These are phyloP conservation scores for Gamsiella multidivaricata DNA, from an alignment of 192 early-diverging fungal species.

Conservation along the genomic window DNA sequence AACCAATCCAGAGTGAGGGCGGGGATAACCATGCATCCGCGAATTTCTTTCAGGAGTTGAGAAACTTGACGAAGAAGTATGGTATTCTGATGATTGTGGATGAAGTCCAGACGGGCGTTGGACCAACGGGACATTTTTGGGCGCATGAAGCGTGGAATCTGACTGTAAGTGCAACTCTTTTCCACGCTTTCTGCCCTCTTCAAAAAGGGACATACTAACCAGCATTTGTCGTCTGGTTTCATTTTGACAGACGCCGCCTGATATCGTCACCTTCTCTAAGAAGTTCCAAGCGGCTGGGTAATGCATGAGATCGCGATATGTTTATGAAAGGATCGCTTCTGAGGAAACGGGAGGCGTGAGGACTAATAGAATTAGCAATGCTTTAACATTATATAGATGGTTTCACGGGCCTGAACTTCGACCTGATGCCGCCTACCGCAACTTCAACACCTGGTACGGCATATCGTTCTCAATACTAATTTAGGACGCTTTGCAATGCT, in stretches of 20 bases:
- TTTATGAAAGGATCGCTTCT: no score
- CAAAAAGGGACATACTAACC: background rate
- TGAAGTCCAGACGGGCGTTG: conserved; percentile 83
- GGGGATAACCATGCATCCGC: conserved; percentile 79
- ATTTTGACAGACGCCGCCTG: conserved; percentile 62
- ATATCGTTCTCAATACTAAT: background rate
- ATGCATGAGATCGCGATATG: background rate
- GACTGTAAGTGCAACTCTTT: conserved; percentile 23
- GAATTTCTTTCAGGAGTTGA: conserved; percentile 71
- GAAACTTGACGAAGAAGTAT: conserved; percentile 64
- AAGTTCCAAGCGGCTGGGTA: conserved; percentile 81
- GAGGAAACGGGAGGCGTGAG: no score
- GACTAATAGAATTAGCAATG: no score
- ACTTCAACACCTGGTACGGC: conserved; percentile 75
- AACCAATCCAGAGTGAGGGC: conserved; percentile 81
- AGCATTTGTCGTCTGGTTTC: background rate
- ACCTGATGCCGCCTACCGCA: conserved; percentile 70
- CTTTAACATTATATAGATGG: conserved; percentile 53
- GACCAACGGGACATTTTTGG: conserved; percentile 79
- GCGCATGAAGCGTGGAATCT: conserved; percentile 80
- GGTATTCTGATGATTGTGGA: conserved; percentile 81
- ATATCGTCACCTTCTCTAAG: conserved; percentile 83
- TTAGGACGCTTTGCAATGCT: no score
- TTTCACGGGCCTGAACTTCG: conserved; percentile 68
- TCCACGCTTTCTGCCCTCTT: no score